These are phyloP conservation scores for Leptoxyphium fumago DNA, from an alignment of 2,329 filamentous ascomycete genomes.

Conservation along the genomic window DNA sequence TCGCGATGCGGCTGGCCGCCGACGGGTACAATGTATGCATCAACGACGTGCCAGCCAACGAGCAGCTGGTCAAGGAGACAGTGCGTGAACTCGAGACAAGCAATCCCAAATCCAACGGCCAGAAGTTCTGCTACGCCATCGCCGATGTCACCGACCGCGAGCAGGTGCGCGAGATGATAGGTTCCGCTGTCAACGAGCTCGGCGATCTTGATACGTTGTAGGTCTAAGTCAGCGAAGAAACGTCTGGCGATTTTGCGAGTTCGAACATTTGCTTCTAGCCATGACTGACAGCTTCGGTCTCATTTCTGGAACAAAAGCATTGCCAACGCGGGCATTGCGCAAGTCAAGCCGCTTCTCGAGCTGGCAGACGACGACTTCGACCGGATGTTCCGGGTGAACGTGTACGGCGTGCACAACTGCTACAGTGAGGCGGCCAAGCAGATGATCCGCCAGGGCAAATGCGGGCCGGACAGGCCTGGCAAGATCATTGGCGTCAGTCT, in stretches of 20 bases:
- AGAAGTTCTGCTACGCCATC: constrained; percentile 38
- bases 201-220: constrained; percentile 38
- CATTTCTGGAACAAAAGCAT: too few species aligned
- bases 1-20: constrained; percentile 46
- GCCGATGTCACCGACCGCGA: constrained; percentile 46
- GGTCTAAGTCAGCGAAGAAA: too few species aligned
- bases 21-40: constrained; percentile 54
- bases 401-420: constrained; percentile 51
- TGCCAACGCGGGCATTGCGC: constrained; percentile 48
- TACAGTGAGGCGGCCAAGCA: constrained; percentile 49
- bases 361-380: constrained; percentile 42
- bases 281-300: too few species aligned
- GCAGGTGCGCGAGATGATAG: constrained; percentile 40
- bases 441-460: constrained; percentile 45
- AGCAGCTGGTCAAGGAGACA: constrained; percentile 35
- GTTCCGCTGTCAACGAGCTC: constrained; percentile 36
- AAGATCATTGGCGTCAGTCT: constrained; percentile 32
- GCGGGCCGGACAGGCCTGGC: constrained; percentile 21
- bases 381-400: constrained; percentile 49
- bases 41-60: constrained; percentile 45
- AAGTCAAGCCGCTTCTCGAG: constrained; percentile 42
- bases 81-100: constrained; percentile 36
- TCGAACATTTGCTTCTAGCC: too few species aligned
- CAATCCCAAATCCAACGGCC: too few species aligned
- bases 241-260: too few species aligned